These are phyloP conservation scores for Bretziella fagacearum DNA, from an alignment of 2,329 filamentous ascomycete species.

Conservation along the genomic window DNA sequence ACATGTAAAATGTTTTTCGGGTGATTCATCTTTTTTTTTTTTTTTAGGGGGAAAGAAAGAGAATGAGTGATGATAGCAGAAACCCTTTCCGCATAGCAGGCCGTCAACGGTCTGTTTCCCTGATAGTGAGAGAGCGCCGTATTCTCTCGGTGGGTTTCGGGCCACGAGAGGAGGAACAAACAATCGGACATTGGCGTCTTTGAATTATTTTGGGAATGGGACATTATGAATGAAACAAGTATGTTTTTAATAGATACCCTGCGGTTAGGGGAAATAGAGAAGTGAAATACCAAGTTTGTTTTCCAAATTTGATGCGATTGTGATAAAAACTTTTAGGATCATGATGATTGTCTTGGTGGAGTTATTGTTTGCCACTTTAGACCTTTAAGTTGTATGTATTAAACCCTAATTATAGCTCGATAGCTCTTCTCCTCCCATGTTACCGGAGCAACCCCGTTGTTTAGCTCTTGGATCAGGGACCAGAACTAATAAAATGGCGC, in stretches of 20 bases:
- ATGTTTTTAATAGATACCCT: conserved; percentile 13
- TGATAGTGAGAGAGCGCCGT: background rate
- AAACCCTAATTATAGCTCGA: background rate
- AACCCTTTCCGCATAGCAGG: conserved; percentile 13
- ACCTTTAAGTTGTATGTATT: background rate
- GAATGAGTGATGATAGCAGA: conserved; percentile 13
- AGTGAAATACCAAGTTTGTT: conserved; percentile 1
- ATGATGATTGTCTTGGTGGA: too few species aligned
- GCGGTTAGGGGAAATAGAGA: conserved; percentile 12
- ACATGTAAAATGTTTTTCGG: conserved; percentile 44
- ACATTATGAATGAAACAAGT: conserved; percentile 10
- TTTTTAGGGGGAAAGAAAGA: conserved; percentile 2
- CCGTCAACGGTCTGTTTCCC: conserved; percentile 11
- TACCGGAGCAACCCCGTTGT: conserved; percentile 4
- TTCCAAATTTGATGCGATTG: background rate
- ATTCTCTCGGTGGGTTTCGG: conserved; percentile 1
- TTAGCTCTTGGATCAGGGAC: background rate
- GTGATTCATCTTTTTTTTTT: background rate
- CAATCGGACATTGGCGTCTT: conserved; percentile 8
- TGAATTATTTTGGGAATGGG: conserved; percentile 10
- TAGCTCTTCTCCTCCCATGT: background rate
- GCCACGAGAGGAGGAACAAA: conserved; percentile 3
- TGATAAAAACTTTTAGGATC: background rate
- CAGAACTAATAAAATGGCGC: background rate
- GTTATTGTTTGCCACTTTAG: too few species aligned